Evolutionary conservation across 2,329 filamentous ascomycete species (phyloP), one percentile per base, ranked within the genome.

Genomic region (Fusarium subtropicale): DNA sequence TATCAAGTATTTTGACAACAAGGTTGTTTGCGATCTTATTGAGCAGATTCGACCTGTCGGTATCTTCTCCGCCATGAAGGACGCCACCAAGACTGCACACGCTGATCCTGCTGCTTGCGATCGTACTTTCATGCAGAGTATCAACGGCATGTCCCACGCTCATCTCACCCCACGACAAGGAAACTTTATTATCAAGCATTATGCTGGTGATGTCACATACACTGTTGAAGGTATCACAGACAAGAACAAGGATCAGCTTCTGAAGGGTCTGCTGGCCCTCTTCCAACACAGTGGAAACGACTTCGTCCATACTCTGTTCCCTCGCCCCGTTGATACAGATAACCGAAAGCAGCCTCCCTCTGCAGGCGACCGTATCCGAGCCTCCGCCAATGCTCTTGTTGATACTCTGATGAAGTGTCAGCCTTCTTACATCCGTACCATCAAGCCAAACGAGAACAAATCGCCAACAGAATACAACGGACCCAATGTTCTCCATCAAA

Each of bases 1-100:
- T 4, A 99, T 99, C 85, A 97, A 96, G 76, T 99, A 98, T 81
- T 99, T 98, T 75, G 96, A 99, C 81, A 99, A 99, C 86, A 98
- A 98, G 85, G 91, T 99, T 48, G 96, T 99, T 60, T 99, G 96
- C 79, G 96, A 97, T 66, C 81, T 99, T 76, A 99, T 99, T 72
- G 96, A 99, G 80, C 92, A 97, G 77, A 89, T 91, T 77, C 86
- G 94, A 56, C 96, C 96, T 8, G 92, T 93, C 2, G 96, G 96
- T 76, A 90, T 99, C 46, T 97, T 99, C 77, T 96, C 96, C 9
- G 94, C 94, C 6, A 84, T 99, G 82, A 99, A 99, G 79, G 96
- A 99, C 81, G 96, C 96, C 48, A 98, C 96, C 70, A 97, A 97
- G 74, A 98, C 96, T n/a, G 96, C 96, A 7, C 94, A 97, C 79